These are phyloP conservation scores for Elaeis oleifera DNA, from an alignment of 202 grass and related monocot genomes.

Conservation along the genomic window DNA sequence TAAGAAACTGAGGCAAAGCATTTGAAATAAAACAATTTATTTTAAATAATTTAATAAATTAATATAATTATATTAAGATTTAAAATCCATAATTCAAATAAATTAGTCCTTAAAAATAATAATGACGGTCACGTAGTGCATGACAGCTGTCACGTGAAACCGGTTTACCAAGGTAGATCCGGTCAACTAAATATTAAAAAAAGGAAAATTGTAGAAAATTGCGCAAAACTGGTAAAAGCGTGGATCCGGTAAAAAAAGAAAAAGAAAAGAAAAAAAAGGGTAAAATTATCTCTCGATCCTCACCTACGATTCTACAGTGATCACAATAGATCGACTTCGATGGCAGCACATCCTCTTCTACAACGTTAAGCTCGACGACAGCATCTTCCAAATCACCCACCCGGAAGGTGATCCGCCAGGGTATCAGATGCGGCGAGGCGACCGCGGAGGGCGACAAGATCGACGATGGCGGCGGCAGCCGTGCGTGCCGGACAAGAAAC, in stretches of 20 bases:
- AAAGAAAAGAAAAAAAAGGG: too few relatives aligned
- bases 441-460: constrained; percentile 55
- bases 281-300: constrained; percentile 29
- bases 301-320: constrained; percentile 97
- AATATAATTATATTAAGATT: too few relatives aligned
- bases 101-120: too few relatives aligned
- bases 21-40: too few relatives aligned
- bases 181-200: not conserved
- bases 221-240: too few relatives aligned
- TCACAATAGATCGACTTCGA: constrained; percentile 90
- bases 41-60: too few relatives aligned
- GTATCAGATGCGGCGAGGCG: constrained; percentile 44
- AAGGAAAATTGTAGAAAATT: not conserved
- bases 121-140: too few relatives aligned
- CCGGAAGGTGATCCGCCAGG: constrained; percentile 60
- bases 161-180: too few relatives aligned
- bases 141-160: too few relatives aligned
- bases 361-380: constrained; percentile 56
- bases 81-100: too few relatives aligned
- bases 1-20: too few relatives aligned
- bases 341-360: constrained; percentile 88
- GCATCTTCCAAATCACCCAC: constrained; percentile 29
- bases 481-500: constrained; percentile 59
- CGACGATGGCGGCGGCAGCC: constrained; percentile 50
- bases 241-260: not conserved